A percentile compares a stretch with the other conserved stretches of the same genome.
Conservation (phyloP, 2,329 filamentous ascomycete genomes). For the Orbilia quercus region DNA sequence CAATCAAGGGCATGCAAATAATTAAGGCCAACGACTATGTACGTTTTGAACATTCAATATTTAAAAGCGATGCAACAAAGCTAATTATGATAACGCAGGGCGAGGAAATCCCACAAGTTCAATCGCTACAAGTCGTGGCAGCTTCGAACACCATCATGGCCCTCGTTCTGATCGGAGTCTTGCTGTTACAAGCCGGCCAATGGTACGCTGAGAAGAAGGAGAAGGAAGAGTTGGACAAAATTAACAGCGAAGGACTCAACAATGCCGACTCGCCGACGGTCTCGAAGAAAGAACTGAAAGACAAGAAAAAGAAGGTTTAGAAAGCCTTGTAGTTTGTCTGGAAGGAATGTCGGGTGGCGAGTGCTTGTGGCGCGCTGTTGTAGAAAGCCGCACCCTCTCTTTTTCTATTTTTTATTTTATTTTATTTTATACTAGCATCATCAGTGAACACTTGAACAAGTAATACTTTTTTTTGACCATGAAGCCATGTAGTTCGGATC, state of each 20-base stretch:
- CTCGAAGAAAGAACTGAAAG: slow-evolving; percentile 66
- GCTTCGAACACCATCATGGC: slow-evolving; percentile 97
- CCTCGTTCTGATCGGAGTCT: slow-evolving; percentile 86
- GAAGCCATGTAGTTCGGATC: slow-evolving; percentile 12
- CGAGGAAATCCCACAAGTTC: slow-evolving; percentile 77
- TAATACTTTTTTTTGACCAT: slow-evolving; percentile 10
- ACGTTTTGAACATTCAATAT: background rate
- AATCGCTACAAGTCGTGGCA: slow-evolving; percentile 87
- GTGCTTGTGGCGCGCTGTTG: slow-evolving; percentile 5
- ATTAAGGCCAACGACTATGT: slow-evolving; percentile 73
- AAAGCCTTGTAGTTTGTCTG: slow-evolving; percentile 1
- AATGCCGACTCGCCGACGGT: slow-evolving; percentile 59
- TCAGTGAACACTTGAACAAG: background rate
- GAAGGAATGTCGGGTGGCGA: background rate
- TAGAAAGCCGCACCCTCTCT: background rate
- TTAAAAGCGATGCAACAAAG: slow-evolving; percentile 60
- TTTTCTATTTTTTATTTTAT: slow-evolving; percentile 14
- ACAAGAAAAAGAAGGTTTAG: slow-evolving; percentile 62
- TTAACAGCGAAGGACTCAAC: slow-evolving; percentile 66
- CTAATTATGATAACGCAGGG: slow-evolving; percentile 58
- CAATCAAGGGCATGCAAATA: slow-evolving; percentile 90
- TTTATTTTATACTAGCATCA: background rate
- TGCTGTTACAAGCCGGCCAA: slow-evolving; percentile 94
- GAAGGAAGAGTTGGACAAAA: slow-evolving; percentile 77
- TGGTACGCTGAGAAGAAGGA: slow-evolving; percentile 99